Evolutionary conservation across 352 stramenopile species (phyloP).

Genomic region (Sclerospora graminicola): DNA sequence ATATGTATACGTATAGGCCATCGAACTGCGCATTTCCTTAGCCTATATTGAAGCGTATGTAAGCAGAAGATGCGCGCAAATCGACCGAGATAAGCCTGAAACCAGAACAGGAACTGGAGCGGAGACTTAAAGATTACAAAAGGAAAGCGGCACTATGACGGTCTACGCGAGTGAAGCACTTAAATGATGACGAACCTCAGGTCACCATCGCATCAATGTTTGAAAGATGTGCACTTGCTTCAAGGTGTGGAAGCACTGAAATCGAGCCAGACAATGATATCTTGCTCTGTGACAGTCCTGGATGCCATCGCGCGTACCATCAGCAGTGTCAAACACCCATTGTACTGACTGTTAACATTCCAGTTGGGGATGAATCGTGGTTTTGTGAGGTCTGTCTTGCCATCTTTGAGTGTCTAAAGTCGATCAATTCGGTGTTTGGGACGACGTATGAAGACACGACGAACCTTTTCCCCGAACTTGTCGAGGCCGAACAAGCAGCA

Average conservation of each 20-base stretch:
- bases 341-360: slow-evolving; percentile 51
- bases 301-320: slow-evolving; percentile 73
- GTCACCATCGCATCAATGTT: slow-evolving; percentile 35
- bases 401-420: slow-evolving; percentile 69
- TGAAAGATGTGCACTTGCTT: slow-evolving; percentile 61
- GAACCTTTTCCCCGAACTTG: slow-evolving; percentile 44
- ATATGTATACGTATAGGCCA: slow-evolving; percentile 20
- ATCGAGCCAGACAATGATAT: slow-evolving; percentile 74
- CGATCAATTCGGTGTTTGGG: slow-evolving; percentile 69
- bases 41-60: slow-evolving; percentile 80
- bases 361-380: slow-evolving; percentile 54
- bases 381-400: slow-evolving; percentile 74
- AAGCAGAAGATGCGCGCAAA: slow-evolving; percentile 64
- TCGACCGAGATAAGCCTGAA: slow-evolving; percentile 72
- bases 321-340: slow-evolving; percentile 61
- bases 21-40: slow-evolving; percentile 43
- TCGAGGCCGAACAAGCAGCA: slow-evolving; percentile 12
- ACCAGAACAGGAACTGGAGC: slow-evolving; percentile 52
- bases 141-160: slow-evolving; percentile 43
- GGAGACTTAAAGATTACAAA: slow-evolving; percentile 39
- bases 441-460: slow-evolving; percentile 51
- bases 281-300: slow-evolving; percentile 64
- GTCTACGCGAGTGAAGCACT: slow-evolving; percentile 25
- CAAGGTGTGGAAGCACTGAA: slow-evolving; percentile 52
- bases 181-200: slow-evolving; percentile 35